Base-by-base conservation (phyloP, 176 grass and related monocot genomes). In the Calamus simplicifolius region DNA sequence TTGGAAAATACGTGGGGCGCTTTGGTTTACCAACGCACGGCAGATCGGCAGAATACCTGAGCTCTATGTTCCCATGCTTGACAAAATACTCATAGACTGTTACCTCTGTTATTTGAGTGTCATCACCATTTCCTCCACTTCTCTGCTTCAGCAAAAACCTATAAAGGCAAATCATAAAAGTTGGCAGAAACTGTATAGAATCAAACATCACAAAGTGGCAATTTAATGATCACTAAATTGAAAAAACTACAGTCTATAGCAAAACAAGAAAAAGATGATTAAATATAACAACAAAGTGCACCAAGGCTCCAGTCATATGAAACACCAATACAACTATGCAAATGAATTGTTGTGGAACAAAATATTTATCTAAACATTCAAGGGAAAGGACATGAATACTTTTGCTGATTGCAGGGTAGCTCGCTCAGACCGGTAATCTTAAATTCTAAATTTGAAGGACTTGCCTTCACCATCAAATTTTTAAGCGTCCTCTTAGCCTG, bases 1-100 rank as follows among this genome's bases (percentile, higher is more conserved):
- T 56, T 0, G 92, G 87, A 0, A 85, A 76, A 68, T 85, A 97
- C 0, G 84, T 85, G 1, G 92, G 92, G 0, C 92, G 68, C 54
- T 85, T 97, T 0, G 83, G 92, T 27, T 90, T 97, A 29, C 92
- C 92, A 69, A 91, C 92, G 75, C 92, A 97, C 0, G 92, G 92
- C 31, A 69, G 61, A n/a, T 80, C 58, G 56, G 71, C 86, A 77
- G 86, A 90, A 50, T 85, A 97, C 16, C 56, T 66, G 26, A 88
- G 50, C 1, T 71, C 64, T 18, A 84, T 90, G 5, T 76, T 82
- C 30, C 78, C 75, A 26, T 82, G 63, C 38, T 71, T 95, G 2
- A 73, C 72, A 23, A 90, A 95, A 65, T 95, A 87, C 6, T 95
- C 79, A 52, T 66, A 84, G 15, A 95, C n/a, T n/a, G n/a, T n/a